Conservation (phyloP, 257 asterid genomes). For the Primulina tabacum region DNA sequence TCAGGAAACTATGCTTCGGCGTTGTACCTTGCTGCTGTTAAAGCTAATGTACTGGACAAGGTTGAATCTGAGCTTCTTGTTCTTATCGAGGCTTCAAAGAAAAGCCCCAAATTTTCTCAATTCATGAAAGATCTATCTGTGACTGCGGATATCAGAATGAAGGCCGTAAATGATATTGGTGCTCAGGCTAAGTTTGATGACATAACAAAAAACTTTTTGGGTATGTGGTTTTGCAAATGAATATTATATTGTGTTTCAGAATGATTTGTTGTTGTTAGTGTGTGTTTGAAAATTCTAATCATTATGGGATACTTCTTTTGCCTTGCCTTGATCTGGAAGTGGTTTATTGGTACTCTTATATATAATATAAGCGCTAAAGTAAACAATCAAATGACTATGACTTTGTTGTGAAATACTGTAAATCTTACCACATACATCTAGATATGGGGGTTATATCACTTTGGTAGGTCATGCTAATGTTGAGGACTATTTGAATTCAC, state of each 20-base stretch:
- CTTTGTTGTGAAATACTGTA: background rate
- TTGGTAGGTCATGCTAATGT: background rate
- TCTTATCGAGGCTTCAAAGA: constrained; percentile 72
- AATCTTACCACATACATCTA: background rate
- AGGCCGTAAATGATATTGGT: constrained; percentile 60
- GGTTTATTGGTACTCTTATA: constrained; percentile 6
- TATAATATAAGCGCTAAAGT: background rate
- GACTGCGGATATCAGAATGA: constrained; percentile 54
- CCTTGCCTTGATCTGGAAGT: background rate
- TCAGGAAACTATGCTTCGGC: constrained; percentile 96
- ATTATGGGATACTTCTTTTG: background rate
- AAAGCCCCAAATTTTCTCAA: constrained; percentile 68
- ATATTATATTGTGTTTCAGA: background rate
- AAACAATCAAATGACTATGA: background rate
- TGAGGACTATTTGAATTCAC: background rate
- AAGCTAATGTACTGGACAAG: constrained; percentile 69
- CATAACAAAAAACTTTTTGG: constrained; percentile 62
- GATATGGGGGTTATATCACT: background rate
- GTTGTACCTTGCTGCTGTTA: constrained; percentile 77
- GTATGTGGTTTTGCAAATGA: constrained; percentile 36
- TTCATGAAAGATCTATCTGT: constrained; percentile 82
- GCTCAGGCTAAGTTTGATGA: constrained; percentile 61
- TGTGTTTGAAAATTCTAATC: background rate
- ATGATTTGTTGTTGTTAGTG: background rate
- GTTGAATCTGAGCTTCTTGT: constrained; percentile 76